Base-by-base conservation (phyloP, 2,329 filamentous ascomycete species). In the Exophiala lecanii-corni region DNA sequence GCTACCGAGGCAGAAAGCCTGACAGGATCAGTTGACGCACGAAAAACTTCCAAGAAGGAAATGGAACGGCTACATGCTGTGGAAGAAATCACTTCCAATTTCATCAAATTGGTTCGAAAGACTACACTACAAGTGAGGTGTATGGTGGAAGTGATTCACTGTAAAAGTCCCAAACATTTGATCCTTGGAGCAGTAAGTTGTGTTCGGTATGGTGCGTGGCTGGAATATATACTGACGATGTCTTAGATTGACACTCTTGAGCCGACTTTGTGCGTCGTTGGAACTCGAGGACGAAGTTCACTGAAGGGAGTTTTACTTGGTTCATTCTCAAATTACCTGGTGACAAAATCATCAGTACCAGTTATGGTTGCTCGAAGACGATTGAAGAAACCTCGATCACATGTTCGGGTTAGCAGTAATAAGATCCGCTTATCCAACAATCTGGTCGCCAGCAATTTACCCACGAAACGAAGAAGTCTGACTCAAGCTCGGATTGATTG, bases 281-380 rank as follows among this genome's bases (percentile, higher is more conserved):
- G 92, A 37, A 95, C 89, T 50, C 78, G 92, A 56, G 92, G 92
- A 20, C 80, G 89, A 52, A 95, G 88, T 64, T 88, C 89, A 32
- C 72, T 98, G 41, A 97, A 97, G 66, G 91, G 89, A 60, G 91
- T 96, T 16, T 82, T 98, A 48, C 76, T 98, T 20, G 92, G 92
- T 18, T 96, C 89, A 0, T 97, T 98, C 66, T 94, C 87, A 48
- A 97, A 97, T 62, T 98, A 98, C 60, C 75, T 98, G 5, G 89
- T 98, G 21, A 94, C 89, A 26, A 97, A 97, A 69, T 94, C 88
- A 51, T 94, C 87, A 2, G 89, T 94, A 12, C 92, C 92, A 0
- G 92, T 98, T 47, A 98, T 98, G 92, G 92, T 97, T 25, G 92
- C 92, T 5, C 76, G 92, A 46, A 96, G 94, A 71, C 84, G 86